These are phyloP conservation scores for Papiliotrema fonsecae DNA, from an alignment of 1,284 basidiomycete species.

Conservation along the genomic window DNA sequence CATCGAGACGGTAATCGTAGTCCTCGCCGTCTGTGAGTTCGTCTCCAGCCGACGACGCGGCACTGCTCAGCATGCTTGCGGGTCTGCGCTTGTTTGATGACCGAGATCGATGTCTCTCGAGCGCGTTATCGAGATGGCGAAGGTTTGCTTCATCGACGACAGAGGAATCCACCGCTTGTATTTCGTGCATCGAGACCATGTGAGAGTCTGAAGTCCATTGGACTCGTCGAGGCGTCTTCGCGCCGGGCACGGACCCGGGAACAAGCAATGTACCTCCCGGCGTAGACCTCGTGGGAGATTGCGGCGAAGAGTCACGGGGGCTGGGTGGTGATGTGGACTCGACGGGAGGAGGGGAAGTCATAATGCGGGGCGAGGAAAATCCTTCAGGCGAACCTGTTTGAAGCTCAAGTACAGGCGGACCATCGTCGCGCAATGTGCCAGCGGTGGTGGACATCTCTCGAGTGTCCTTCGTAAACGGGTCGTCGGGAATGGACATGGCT, in stretches of 20 bases:
- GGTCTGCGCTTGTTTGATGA: constrained; percentile 14
- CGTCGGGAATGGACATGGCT: constrained; percentile 41
- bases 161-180: constrained; percentile 10
- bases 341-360: background rate
- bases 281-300: background rate
- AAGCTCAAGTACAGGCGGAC: background rate
- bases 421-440: constrained; percentile 9
- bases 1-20: constrained; percentile 47
- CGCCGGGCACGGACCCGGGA: constrained; percentile 10
- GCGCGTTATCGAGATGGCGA: constrained; percentile 30
- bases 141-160: constrained; percentile 33
- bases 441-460: constrained; percentile 9
- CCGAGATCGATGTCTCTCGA: constrained; percentile 32
- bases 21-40: constrained; percentile 29
- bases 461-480: constrained; percentile 26
- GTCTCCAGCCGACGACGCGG: constrained; percentile 18
- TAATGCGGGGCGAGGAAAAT: background rate
- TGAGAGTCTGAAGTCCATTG: constrained; percentile 45
- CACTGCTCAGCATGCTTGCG: constrained; percentile 15
- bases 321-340: background rate
- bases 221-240: constrained; percentile 41
- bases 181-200: constrained; percentile 33
- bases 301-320: background rate
- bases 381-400: background rate
- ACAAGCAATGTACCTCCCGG: constrained; percentile 3